Evolutionary conservation across 768 basidiomycete genomes (phyloP), one percentile per base, ranked within the genome.

Genomic region (Leccinum subgranulosum): DNA sequence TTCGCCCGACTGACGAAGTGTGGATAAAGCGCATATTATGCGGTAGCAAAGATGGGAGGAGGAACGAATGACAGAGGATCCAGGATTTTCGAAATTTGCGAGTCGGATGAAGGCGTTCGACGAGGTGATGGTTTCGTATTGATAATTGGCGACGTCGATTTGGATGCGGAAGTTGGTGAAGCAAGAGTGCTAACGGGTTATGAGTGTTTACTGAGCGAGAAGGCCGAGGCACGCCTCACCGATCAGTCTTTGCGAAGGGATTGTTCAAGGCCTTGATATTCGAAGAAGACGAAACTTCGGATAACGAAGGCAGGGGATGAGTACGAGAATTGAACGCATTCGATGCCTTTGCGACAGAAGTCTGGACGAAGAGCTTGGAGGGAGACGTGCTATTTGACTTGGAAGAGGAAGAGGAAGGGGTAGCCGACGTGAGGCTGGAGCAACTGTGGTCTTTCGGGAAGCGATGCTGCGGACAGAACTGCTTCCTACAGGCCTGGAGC

Each of bases 401-500:
- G n/a, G 64, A 56, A 54, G 59, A 29, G 28, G 28, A 29, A 29
- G 29, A 45, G 8, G 72, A 57, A 14, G 56, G 12, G 2, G 51
- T 2, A 12, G 55, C 41, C 39, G 69, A 53, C 3, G 56, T 0
- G 51, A 63, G 57, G 29, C 68, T 65, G 25, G 70, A 27, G 64
- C 91, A 92, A 53, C 57, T 76, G 60, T 94, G 92, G 62, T 89
- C 86, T 43, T 76, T 75, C 9, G 90, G 86, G 71, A 91, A 91
- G 46, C 92, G 88, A 67, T 94, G 92, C 27, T 82, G 74, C 0
- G 88, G 80, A 67, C 92, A 94, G 67, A 85, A 94, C 60, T 87
- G 84, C 59, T 82, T 74, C 46, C 72, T 78, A 71, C 92, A 94
- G 69, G 79, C 80, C 92, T 94, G 57, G 0, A 55, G 1, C 19